These are phyloP conservation scores for Hyphopichia homilentoma DNA, from an alignment of 805 yeast genomes.

Conservation along the genomic window DNA sequence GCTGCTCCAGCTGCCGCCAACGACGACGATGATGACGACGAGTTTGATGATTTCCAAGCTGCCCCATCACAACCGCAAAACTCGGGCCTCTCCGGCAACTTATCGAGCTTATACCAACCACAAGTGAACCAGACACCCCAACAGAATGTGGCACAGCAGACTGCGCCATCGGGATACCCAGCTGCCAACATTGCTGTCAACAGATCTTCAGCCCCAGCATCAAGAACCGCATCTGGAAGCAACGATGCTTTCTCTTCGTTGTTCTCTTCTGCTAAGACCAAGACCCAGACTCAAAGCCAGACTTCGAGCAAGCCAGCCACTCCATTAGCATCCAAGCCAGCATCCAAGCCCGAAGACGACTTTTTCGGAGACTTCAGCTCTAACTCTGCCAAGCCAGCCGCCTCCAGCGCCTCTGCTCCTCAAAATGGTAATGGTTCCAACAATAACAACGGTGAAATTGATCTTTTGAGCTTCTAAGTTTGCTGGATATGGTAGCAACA, in stretches of 20 bases:
- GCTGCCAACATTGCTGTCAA: conserved; percentile 18
- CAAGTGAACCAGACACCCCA: conserved; percentile 13
- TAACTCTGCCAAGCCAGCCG: conserved; percentile 8
- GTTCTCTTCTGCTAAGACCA: conserved; percentile 60
- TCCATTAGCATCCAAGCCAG: conserved; percentile 7
- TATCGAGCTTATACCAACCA: conserved; percentile 17
- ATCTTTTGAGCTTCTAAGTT: conserved; percentile 48
- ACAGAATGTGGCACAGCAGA: conserved; percentile 6
- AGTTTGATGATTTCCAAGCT: conserved; percentile 81
- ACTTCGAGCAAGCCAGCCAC: conserved; percentile 10
- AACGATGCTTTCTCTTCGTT: conserved; percentile 72
- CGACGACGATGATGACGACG: conserved; percentile 57
- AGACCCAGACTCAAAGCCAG: conserved; percentile 17
- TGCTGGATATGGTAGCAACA: too few species aligned
- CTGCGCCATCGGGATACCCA: conserved; percentile 3
- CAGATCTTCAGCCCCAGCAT: conserved; percentile 36
- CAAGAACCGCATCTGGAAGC: conserved; percentile 27
- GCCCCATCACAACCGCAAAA: conserved; percentile 39
- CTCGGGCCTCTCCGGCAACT: conserved; percentile 10
- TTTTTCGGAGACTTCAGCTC: conserved; percentile 31
- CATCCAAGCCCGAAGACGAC: conserved; percentile 17
- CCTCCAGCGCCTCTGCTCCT: conserved; percentile 8
- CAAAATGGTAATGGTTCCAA: conserved; percentile 11
- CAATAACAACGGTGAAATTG: conserved; percentile 36
- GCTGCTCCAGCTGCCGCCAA: conserved; percentile 10